Conservation (phyloP, 768 basidiomycete genomes). For the Podaxis sp. region DNA sequence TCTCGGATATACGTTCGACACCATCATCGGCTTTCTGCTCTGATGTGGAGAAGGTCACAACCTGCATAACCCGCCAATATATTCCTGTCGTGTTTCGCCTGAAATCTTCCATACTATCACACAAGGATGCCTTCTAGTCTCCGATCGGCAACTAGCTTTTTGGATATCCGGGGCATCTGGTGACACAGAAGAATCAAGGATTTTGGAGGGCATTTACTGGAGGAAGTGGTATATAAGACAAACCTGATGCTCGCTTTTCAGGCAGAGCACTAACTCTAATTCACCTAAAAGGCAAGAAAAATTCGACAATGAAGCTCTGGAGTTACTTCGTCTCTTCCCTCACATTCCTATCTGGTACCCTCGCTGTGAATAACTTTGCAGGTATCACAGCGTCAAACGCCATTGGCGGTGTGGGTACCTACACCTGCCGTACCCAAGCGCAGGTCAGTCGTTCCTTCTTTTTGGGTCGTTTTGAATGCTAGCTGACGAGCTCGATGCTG, state of each 20-base stretch:
- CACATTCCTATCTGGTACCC: conserved; percentile 12
- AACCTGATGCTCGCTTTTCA: background rate
- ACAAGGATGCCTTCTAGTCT: background rate
- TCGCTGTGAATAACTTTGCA: conserved; percentile 27
- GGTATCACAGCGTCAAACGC: conserved; percentile 31
- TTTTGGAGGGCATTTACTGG: background rate
- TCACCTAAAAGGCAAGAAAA: background rate
- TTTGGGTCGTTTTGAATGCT: background rate
- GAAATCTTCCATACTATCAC: background rate
- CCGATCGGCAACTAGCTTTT: background rate
- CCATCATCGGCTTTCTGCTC: too few species aligned
- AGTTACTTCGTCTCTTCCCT: conserved; percentile 1
- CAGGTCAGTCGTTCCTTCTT: conserved; percentile 19
- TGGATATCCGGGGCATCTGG: background rate
- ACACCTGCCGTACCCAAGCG: conserved; percentile 30
- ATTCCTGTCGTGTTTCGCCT: background rate
- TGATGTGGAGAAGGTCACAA: background rate
- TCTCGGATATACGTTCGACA: too few species aligned
- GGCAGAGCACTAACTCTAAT: background rate
- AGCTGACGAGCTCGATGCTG: background rate
- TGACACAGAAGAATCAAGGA: background rate
- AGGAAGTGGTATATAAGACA: background rate
- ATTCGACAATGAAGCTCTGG: background rate
- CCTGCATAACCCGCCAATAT: background rate
- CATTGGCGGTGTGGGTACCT: conserved; percentile 21